phyloP scores from a whole-genome alignment of 805 yeast species.

The Huiozyma naganishii region DNA sequence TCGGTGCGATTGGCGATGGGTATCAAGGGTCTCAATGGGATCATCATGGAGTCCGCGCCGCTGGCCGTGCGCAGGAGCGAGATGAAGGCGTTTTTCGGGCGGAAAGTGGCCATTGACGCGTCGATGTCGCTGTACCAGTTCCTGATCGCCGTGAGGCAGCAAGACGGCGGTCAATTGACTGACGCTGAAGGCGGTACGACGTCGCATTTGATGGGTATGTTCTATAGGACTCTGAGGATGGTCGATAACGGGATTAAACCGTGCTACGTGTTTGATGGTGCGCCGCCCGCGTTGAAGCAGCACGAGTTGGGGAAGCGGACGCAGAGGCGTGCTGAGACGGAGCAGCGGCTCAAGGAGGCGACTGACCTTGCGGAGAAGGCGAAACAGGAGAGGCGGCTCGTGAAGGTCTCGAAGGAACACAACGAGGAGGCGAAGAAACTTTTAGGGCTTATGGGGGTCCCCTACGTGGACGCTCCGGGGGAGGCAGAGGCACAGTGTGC shows the following conservation, averaged over 20 bases:
- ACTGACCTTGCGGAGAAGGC: slow-evolving; percentile 65
- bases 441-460: slow-evolving; percentile 86
- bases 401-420: slow-evolving; percentile 78
- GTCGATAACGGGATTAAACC: slow-evolving; percentile 94
- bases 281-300: slow-evolving; percentile 88
- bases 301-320: slow-evolving; percentile 86
- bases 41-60: slow-evolving; percentile 86
- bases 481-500: slow-evolving; percentile 99
- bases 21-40: slow-evolving; percentile 70
- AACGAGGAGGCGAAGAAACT: slow-evolving; percentile 87
- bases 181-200: slow-evolving; percentile 86
- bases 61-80: slow-evolving; percentile 65
- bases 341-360: slow-evolving; percentile 57
- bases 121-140: slow-evolving; percentile 97
- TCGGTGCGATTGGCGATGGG: slow-evolving; percentile 29
- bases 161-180: slow-evolving; percentile 88
- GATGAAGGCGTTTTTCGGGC: slow-evolving; percentile 77
- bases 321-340: slow-evolving; percentile 74
- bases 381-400: slow-evolving; percentile 75
- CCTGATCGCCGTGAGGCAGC: slow-evolving; percentile 90
- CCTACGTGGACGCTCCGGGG: slow-evolving; percentile 87
- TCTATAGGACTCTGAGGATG: slow-evolving; percentile 83
- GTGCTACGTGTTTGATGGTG: slow-evolving; percentile 93
- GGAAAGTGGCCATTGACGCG: slow-evolving; percentile 94
- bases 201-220: slow-evolving; percentile 92